Base-by-base conservation (phyloP, 2,329 filamentous ascomycete genomes). In the Cordyceps farinosa region DNA sequence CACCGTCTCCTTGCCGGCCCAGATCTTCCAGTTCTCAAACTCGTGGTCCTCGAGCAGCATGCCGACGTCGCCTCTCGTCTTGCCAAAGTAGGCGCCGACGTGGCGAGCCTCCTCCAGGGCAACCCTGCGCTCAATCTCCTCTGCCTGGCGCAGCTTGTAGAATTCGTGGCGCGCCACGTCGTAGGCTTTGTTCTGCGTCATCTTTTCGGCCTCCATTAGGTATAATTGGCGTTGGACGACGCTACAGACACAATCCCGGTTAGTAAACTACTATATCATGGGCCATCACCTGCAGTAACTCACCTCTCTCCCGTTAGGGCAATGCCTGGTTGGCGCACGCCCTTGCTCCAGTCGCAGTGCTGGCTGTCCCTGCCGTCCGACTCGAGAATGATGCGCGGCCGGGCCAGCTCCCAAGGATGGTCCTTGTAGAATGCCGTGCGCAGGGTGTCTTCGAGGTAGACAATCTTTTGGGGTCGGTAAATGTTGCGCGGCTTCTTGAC, bases 351-450 rank as follows among this genome's bases (percentile, higher is more conserved):
- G 75, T 97, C 87, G 70, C 87, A 87, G 61, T 78, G 81, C 74
- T 89, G 85, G 58, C 86, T 81, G 72, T 99, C 94, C 73, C 89
- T 90, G 60, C 95, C 95, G 71, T 94, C 90, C 69, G 87, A 81
- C 78, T 99, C 95, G 10, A 98, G 79, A 53, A 99, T 81, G 64
- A 97, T 82, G 69, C 91, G 84, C 61, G 95, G 95, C 66, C 94
- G 84, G 22, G 95, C 95, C 72, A 99, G 80, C 78, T 99, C 95
- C 95, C 95, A 99, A 5, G 95, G 95, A 74, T 99, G 95, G 75
- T 99, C 94, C 71, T 84, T 87, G 80, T 91, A 99, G 79, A 98
- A 99, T 34, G 88, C 86, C 68, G 78, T 82, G 67, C 95, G 88
- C 71, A 99, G 81, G 65, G 79, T 77, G 77, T 99, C 95, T 75